phyloP scores from a whole-genome alignment of 2,329 filamentous ascomycete species.

The Pseudocercospora macadamiae region DNA sequence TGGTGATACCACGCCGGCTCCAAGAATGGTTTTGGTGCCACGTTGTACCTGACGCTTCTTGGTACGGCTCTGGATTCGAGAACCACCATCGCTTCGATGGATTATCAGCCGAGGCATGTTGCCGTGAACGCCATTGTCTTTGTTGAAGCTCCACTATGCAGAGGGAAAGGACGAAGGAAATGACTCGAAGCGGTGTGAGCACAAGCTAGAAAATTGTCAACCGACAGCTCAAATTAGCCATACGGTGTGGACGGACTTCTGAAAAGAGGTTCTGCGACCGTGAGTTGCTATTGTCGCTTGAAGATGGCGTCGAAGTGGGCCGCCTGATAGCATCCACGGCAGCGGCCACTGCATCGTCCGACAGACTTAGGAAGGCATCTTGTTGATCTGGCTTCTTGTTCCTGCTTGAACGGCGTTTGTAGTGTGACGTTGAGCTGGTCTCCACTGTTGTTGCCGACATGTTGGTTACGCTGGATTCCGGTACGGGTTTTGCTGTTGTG shows the following conservation, averaged over 20 bases:
- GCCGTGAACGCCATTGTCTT: conserved; percentile 51
- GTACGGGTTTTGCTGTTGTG: conserved; percentile 21
- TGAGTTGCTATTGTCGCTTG: conserved; percentile 18
- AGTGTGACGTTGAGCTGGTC: conserved; percentile 23
- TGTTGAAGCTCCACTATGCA: conserved; percentile 63
- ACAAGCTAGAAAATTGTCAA: conserved; percentile 40
- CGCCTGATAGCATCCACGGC: conserved; percentile 19
- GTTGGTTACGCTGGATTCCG: conserved; percentile 8
- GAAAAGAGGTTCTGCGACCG: conserved; percentile 26
- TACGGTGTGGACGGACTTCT: conserved; percentile 26
- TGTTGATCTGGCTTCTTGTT: conserved; percentile 28
- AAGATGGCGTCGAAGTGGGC: conserved; percentile 24
- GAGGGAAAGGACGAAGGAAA: conserved; percentile 68
- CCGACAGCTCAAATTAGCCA: conserved; percentile 3
- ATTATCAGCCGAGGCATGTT: conserved; percentile 40
- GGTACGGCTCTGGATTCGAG: conserved; percentile 50
- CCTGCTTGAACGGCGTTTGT: conserved; percentile 26
- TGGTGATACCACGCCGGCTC: conserved; percentile 60
- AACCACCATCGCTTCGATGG: conserved; percentile 40
- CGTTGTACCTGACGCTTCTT: conserved; percentile 42
- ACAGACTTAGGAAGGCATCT: conserved; percentile 35
- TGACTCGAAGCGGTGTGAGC: conserved; percentile 65
- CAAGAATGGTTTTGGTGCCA: conserved; percentile 25
- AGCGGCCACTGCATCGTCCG: conserved; percentile 27
- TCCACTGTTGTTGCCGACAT: conserved; percentile 21